Evolutionary conservation across 176 grass and related monocot species (phyloP).

Genomic region (Aegilops tauschii): DNA sequence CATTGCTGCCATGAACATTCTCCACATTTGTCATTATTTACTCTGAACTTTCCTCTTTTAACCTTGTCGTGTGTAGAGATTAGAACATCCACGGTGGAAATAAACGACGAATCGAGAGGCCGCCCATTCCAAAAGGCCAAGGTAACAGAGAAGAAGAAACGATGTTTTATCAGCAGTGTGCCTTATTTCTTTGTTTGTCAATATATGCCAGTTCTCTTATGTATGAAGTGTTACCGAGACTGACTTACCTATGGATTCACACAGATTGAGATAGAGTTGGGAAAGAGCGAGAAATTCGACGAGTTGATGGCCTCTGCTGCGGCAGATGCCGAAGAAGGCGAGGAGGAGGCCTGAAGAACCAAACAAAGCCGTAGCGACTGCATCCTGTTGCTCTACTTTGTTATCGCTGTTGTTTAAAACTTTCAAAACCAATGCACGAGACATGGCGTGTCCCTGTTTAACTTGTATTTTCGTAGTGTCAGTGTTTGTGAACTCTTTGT

Average conservation of each 20-base stretch:
- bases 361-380: background rate
- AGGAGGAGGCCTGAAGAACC: conserved; percentile 50
- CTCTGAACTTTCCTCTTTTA: background rate
- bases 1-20: background rate
- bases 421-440: background rate
- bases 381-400: background rate
- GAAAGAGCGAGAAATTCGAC: conserved; percentile 86
- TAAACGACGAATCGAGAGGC: conserved; percentile 75
- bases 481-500: conserved; percentile 1
- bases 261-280: conserved; percentile 86
- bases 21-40: background rate
- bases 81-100: conserved; percentile 79
- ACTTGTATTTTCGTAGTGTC: background rate
- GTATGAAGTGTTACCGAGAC: background rate
- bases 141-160: conserved; percentile 32
- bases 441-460: conserved; percentile 10
- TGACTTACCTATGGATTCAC: background rate
- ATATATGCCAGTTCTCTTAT: background rate
- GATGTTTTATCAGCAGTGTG: background rate
- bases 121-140: conserved; percentile 82
- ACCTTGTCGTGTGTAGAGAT: conserved; percentile 53
- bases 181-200: background rate
- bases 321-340: conserved; percentile 52
- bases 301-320: conserved; percentile 78
- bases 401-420: conserved; percentile 29